Evolutionary conservation across 2,329 filamentous ascomycete species (phyloP), one percentile per base, ranked within the genome.

Genomic region (Zasmidium citrigriseum): DNA sequence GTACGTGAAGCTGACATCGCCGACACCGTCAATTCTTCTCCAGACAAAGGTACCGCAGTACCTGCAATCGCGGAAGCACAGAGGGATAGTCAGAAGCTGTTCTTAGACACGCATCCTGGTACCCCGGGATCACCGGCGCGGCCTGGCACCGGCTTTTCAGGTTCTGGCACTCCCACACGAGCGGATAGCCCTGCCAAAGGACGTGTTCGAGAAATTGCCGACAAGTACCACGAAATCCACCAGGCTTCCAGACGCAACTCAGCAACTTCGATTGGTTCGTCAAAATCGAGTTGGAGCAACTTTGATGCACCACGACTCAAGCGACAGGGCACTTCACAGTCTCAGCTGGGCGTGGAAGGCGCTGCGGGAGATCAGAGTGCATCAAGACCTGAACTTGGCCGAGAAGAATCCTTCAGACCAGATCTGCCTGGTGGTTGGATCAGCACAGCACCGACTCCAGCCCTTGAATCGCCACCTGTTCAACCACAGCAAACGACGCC

Each of bases 391-490:
- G 58, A 56, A 14, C 16, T 63, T 24, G 56, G 54, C 12, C 49
- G 62, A 46, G 59, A 64, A 57, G 60, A 68, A 54, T 61, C 64
- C 38, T 84, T 83, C 64, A 74, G 78, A 54, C 82, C 82, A 14
- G 74, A 80, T 54, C 67, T 83, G 27, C 82, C 82, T 41, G 82
- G 82, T 21, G 79, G 78, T 53, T 83, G 81, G 82, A 76, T 82
- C 53, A 83, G 81, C 27, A 80, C 75, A 59, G 73, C 75, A 2
- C 76, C 77, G 5, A 77, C 74, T 25, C 70, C 73, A 29, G 74
- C 71, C 5, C 69, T 71, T n/a, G 72, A 76, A n/a, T 68, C 60
- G 22, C 68, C 69, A 12, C 64, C 72, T 16, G 57, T 55, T n/a
- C 54, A 34, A 21, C 21, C 49, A 44, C 52, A 54, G 18, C 51